Conservation (phyloP, 805 yeast species). For the Dipodascus geniculatus region DNA sequence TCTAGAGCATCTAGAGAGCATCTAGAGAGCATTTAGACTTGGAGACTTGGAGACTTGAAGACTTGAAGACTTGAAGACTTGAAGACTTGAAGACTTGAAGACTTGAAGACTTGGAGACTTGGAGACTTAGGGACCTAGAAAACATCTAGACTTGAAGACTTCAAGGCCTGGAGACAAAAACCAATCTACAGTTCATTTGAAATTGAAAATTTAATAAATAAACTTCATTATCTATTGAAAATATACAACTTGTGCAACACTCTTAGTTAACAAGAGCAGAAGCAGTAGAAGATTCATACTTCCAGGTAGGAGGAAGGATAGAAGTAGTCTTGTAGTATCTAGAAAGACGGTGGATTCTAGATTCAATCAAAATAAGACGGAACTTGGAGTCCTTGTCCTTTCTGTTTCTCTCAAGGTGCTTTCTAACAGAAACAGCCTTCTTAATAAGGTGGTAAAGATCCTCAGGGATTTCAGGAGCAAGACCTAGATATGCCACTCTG, state of each 20-base stretch:
- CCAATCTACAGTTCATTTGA: constrained; percentile 4
- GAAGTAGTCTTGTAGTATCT: constrained; percentile 99
- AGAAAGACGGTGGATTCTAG: constrained; percentile 99
- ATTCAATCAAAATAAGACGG: constrained; percentile 99
- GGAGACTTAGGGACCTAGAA: no score
- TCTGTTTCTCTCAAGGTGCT: constrained; percentile 99
- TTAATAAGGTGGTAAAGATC: constrained; percentile 97
- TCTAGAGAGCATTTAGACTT: no score
- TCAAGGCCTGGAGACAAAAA: no score
- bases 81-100: no score
- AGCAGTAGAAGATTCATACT: constrained; percentile 99
- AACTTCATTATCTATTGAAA: constrained; percentile 1
- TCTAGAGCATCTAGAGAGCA: no score
- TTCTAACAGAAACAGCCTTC: constrained; percentile 99
- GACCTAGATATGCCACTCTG: constrained; percentile 29
- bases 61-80: no score
- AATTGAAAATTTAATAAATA: constrained; percentile 1
- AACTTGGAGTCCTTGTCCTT: constrained; percentile 99
- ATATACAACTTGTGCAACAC: neutral
- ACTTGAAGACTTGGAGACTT: no score
- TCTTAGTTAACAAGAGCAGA: constrained; percentile 96
- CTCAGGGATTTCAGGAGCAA: constrained; percentile 99
- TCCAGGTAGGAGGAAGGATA: constrained; percentile 99
- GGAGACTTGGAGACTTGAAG: no score
- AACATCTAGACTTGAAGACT: no score